phyloP scores from a whole-genome alignment of 2,329 filamentous ascomycete genomes.

The Pyrenophora graminea region DNA sequence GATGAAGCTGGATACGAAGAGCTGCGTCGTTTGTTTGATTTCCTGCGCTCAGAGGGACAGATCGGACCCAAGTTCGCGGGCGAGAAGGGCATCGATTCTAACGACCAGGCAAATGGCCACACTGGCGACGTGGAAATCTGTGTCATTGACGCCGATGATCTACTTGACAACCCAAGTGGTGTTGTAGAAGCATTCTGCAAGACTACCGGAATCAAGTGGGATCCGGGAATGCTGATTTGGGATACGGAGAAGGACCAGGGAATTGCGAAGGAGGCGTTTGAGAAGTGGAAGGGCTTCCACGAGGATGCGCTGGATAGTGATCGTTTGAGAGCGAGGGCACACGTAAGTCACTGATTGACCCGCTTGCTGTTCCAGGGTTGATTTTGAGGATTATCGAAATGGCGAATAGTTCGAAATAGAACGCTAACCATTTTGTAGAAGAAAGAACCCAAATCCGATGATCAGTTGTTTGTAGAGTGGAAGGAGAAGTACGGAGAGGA shows the following conservation, averaged over 20 bases:
- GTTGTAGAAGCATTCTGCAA: conserved; percentile 81
- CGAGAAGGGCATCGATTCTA: conserved; percentile 40
- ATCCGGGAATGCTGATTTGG: conserved; percentile 82
- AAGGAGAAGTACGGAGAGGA: conserved; percentile 73
- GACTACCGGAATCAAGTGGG: conserved; percentile 77
- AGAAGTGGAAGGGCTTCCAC: conserved; percentile 97
- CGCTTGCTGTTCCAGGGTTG: background rate
- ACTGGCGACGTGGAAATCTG: conserved; percentile 67
- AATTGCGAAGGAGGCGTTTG: conserved; percentile 75
- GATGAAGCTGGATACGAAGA: conserved; percentile 90
- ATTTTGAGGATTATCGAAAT: too few relatives aligned
- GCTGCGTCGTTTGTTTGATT: conserved; percentile 85
- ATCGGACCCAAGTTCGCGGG: conserved; percentile 70
- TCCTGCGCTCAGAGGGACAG: conserved; percentile 68
- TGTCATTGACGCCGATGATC: conserved; percentile 89
- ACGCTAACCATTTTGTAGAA: conserved; percentile 42
- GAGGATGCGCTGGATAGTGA: conserved; percentile 88
- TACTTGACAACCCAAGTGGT: conserved; percentile 80
- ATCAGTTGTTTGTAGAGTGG: conserved; percentile 74
- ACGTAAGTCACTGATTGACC: conserved; percentile 51
- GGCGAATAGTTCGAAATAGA: background rate
- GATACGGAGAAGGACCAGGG: conserved; percentile 71
- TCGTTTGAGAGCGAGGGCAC: conserved; percentile 70
- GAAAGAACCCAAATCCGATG: conserved; percentile 66
- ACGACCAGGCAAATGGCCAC: conserved; percentile 38